Evolutionary conservation across 345 rosid genomes (phyloP).

Genomic region (Linum tenue): DNA sequence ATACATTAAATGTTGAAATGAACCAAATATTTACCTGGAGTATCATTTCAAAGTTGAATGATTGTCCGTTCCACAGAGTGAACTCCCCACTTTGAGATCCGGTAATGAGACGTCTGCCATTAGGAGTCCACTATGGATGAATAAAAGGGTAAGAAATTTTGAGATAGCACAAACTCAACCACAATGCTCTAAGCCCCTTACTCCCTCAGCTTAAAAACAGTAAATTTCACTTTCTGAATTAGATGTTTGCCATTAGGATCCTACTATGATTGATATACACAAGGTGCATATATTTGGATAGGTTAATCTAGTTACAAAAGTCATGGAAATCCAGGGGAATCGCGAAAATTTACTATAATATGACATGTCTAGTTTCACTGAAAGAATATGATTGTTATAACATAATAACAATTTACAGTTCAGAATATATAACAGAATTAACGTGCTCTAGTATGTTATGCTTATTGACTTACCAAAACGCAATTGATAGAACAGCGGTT

Average conservation of each 20-base stretch:
- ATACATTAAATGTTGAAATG: neutral
- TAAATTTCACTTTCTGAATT: neutral
- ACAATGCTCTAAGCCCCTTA: neutral
- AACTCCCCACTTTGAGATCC: constrained; percentile 98
- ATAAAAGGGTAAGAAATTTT: constrained; percentile 19
- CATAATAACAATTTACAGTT: neutral
- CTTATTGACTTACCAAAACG: constrained; percentile 52
- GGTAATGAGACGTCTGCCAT: constrained; percentile 91
- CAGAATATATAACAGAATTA: neutral
- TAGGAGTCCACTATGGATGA: constrained; percentile 80
- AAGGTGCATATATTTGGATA: neutral
- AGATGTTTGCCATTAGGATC: neutral
- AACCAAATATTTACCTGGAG: constrained; percentile 52
- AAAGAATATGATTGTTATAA: neutral
- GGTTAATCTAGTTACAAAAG: neutral
- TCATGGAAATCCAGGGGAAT: neutral
- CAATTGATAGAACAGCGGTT: constrained; percentile 90
- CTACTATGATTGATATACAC: too few relatives aligned
- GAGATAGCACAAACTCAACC: neutral
- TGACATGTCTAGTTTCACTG: neutral
- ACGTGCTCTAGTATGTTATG: neutral
- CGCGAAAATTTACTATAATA: neutral
- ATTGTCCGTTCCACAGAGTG: constrained; percentile 98
- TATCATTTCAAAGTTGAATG: constrained; percentile 95
- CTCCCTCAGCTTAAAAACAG: neutral